phyloP scores from a whole-genome alignment of 257 asterid species.

The Capsicum rhomboideum region DNA sequence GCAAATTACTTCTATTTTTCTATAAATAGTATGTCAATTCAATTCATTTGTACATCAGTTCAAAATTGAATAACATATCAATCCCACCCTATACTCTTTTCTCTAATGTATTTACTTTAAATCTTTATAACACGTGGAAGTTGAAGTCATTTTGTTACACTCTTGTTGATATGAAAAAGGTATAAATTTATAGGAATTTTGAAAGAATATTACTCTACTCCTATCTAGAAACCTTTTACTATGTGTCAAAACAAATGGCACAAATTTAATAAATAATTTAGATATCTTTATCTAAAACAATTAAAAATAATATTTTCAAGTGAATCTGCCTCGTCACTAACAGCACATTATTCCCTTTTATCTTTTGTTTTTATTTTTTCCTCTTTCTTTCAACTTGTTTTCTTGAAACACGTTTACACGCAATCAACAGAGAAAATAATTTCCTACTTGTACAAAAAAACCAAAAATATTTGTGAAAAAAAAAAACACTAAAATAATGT shows the following conservation, averaged over 20 bases:
- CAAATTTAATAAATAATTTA: neutral
- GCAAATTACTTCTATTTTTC: too few relatives aligned
- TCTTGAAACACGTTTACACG: constrained; percentile 12
- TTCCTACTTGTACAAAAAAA: neutral
- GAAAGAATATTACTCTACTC: neutral
- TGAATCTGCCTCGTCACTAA: constrained; percentile 14
- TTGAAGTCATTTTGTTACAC: too few relatives aligned
- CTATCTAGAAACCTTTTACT: neutral
- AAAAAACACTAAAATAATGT: neutral
- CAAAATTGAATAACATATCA: too few relatives aligned
- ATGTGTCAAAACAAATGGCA: neutral
- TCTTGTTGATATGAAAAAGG: too few relatives aligned
- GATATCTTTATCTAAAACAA: neutral
- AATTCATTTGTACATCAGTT: too few relatives aligned
- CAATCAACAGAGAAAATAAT: neutral
- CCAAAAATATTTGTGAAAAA: neutral
- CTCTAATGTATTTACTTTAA: too few relatives aligned
- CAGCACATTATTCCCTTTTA: constrained; percentile 12
- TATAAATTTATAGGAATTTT: neutral
- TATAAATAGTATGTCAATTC: too few relatives aligned
- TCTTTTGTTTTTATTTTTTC: neutral
- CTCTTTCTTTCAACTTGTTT: neutral
- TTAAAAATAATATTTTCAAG: neutral
- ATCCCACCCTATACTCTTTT: too few relatives aligned
- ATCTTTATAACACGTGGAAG: too few relatives aligned